These are phyloP conservation scores for Fagopyrum esculentum DNA, from an alignment of 148 eudicot species.

Conservation along the genomic window DNA sequence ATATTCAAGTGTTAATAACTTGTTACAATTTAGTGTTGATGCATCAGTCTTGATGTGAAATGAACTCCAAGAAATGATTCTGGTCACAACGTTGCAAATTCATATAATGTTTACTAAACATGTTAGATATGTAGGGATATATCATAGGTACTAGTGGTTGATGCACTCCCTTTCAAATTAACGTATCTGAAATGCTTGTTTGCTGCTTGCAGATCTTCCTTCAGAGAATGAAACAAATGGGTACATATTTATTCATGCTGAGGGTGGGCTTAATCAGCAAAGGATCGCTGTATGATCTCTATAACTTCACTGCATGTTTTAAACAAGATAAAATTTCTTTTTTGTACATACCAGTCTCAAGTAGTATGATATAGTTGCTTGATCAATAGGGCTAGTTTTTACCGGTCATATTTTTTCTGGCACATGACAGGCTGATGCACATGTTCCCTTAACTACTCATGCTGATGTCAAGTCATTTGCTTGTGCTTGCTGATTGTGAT, in stretches of 20 bases:
- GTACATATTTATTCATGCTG: constrained; percentile 96
- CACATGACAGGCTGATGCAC: not conserved
- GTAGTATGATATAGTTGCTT: not conserved
- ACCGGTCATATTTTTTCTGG: not conserved
- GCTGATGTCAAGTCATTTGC: not conserved
- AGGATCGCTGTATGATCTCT: constrained; percentile 74
- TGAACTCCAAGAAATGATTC: not conserved
- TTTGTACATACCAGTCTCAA: not conserved
- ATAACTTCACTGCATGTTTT: not conserved
- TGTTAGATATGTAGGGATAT: not conserved
- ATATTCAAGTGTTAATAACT: not conserved
- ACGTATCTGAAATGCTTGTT: not conserved
- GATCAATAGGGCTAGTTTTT: not conserved
- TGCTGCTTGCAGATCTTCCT: constrained; percentile 61
- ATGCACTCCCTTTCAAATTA: not conserved
- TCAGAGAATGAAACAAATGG: constrained; percentile 89
- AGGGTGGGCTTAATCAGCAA: constrained; percentile 99
- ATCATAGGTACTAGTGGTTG: not conserved
- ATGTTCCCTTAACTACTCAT: not conserved
- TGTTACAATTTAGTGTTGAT: not conserved
- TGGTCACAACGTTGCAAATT: not conserved
- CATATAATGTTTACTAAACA: not conserved
- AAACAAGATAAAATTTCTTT: not conserved
- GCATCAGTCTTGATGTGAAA: not conserved
- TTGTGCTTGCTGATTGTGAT: not conserved